These are phyloP conservation scores for Annulohypoxylon moriforme DNA, from an alignment of 495 filamentous ascomycete genomes.

Conservation along the genomic window DNA sequence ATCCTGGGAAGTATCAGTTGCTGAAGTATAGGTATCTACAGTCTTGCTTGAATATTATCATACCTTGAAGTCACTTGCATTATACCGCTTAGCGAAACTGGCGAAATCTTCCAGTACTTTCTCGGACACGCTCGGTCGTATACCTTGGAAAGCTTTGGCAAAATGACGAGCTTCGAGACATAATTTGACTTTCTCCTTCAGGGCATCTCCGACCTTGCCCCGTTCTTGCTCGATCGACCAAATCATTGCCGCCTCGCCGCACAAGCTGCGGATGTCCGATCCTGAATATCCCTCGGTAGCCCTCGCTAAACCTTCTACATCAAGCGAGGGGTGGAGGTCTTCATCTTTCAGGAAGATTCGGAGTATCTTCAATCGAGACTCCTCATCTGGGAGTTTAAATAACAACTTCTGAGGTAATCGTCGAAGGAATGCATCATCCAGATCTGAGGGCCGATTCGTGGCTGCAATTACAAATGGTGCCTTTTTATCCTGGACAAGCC, in stretches of 20 bases:
- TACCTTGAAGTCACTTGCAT: not conserved
- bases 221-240: constrained; percentile 1
- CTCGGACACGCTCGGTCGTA: not conserved
- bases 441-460: constrained; percentile 42
- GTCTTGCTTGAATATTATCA: too few species aligned
- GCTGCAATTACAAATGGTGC: constrained; percentile 34
- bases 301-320: constrained; percentile 12
- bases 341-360: constrained; percentile 34
- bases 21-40: too few species aligned
- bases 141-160: not conserved
- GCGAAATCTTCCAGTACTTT: not conserved
- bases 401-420: constrained; percentile 28
- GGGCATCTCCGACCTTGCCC: not conserved
- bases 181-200: not conserved
- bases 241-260: constrained; percentile 31
- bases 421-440: constrained; percentile 33
- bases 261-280: constrained; percentile 40
- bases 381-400: constrained; percentile 24
- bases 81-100: not conserved
- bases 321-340: not conserved
- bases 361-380: constrained; percentile 30
- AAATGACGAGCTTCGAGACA: not conserved
- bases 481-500: constrained; percentile 1
- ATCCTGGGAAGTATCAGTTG: too few species aligned
- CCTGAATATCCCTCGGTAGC: constrained; percentile 30